Base-by-base conservation (phyloP, 257 asterid species). In the Coffea eugenioides region DNA sequence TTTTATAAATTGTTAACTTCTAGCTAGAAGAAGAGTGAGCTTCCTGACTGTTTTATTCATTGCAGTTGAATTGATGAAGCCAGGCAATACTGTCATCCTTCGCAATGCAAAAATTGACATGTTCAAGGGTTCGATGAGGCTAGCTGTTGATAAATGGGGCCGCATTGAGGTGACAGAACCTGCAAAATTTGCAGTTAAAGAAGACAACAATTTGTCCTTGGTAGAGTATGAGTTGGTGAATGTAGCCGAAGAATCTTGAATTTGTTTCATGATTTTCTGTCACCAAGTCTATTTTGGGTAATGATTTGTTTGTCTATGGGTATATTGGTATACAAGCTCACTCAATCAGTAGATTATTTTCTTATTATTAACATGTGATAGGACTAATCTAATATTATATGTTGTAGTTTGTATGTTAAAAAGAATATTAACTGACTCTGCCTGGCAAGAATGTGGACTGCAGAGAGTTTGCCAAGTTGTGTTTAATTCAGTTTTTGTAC, bases 101-200 rank as follows among this genome's bases (percentile, higher is more conserved):
- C 90, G 94, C 48, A 91, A 91, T 77, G 94, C 96, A 3, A 92
- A 91, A 84, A 91, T 92, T 16, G 97, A 92, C 87, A 90, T 92
- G 94, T 92, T 92, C 80, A 92, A 92, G 90, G 91, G 92, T 34
- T 90, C 93, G 25, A 92, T 92, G 97, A 88, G 96, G 90, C 88
- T 90, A 41, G 91, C 90, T 13, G 96, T 92, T 48, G 97, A 92
- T 73, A 92, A 91, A 75, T 91, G 97, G 97, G 97, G 97, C 39
- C 97, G 88, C 12, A 82, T 91, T 77, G 96, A 92, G 89, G 88
- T 80, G 36, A 83, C 93, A 6, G 96, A 91, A 69, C 96, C 94
- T 14, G 96, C 90, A 59, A 70, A 76, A 0, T 90, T 91, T 77
- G 88, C 82, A 80, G 93, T 92, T 79, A 92, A 89, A 82, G 97